Evolutionary conservation across 805 yeast genomes (phyloP).

Genomic region (Maudiozyma bulderi): DNA sequence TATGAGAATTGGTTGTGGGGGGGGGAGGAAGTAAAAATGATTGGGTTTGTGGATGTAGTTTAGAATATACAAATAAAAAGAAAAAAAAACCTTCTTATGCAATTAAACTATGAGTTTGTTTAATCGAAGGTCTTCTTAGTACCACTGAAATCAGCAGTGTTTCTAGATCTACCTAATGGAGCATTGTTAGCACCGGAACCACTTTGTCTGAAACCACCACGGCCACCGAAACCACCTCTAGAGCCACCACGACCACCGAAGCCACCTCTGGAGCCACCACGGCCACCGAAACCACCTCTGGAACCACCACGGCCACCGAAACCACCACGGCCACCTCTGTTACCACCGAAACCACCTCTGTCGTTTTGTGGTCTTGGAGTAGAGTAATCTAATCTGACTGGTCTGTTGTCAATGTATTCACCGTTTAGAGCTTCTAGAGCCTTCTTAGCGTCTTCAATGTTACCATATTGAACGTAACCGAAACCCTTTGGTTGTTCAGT

Average conservation of each 20-base stretch:
- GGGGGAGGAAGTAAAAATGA: neutral
- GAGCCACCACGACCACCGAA: constrained; percentile 17
- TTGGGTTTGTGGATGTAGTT: neutral
- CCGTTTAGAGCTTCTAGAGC: constrained; percentile 87
- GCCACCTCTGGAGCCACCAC: constrained; percentile 29
- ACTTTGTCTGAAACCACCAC: constrained; percentile 9
- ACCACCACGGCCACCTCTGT: constrained; percentile 30
- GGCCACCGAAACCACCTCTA: constrained; percentile 9
- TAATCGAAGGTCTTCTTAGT: constrained; percentile 75
- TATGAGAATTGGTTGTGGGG: neutral
- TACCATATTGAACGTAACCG: constrained; percentile 89
- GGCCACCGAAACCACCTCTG: constrained; percentile 23
- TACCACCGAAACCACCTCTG: constrained; percentile 35
- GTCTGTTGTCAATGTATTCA: constrained; percentile 79
- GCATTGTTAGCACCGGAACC: constrained; percentile 55
- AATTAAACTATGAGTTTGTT: constrained; percentile 4
- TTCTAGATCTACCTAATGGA: constrained; percentile 37
- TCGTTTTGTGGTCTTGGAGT: constrained; percentile 67
- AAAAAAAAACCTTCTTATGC: neutral
- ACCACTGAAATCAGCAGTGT: constrained; percentile 66
- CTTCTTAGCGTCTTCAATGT: constrained; percentile 80
- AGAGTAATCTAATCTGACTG: constrained; percentile 90
- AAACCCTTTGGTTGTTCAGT: constrained; percentile 98
- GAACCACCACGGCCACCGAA: constrained; percentile 28
- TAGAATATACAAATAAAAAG: neutral